Evolutionary conservation across 2,329 filamentous ascomycete genomes (phyloP).

Genomic region (Blastomyces emzantsi): DNA sequence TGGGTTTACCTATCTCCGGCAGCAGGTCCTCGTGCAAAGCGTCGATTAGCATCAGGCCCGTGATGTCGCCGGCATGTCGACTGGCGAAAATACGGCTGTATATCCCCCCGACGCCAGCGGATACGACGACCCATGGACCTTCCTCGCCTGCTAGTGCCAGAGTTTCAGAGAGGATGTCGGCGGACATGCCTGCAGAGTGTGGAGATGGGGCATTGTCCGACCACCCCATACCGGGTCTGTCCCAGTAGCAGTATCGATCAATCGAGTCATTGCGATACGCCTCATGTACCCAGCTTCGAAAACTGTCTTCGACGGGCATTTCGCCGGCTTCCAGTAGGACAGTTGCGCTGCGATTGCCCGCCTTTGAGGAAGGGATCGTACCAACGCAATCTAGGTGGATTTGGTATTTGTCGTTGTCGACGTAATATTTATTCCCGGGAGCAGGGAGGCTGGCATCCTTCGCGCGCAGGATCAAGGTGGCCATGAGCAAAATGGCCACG

Average conservation of each 20-base stretch:
- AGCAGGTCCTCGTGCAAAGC: constrained; percentile 83
- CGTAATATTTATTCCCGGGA: constrained; percentile 66
- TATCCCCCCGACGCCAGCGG: constrained; percentile 76
- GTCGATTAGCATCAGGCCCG: constrained; percentile 76
- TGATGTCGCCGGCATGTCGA: constrained; percentile 64
- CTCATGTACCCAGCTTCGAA: constrained; percentile 71
- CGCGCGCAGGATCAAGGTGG: constrained; percentile 68
- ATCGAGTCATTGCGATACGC: constrained; percentile 74
- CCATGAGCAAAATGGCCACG: constrained; percentile 65
- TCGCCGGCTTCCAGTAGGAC: constrained; percentile 81
- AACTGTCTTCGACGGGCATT: constrained; percentile 63
- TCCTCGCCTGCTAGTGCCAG: constrained; percentile 69
- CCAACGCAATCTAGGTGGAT: constrained; percentile 81
- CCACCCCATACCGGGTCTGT: constrained; percentile 83
- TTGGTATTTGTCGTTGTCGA: constrained; percentile 75
- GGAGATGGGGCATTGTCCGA: constrained; percentile 88
- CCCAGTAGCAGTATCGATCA: constrained; percentile 85
- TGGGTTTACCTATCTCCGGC: constrained; percentile 51
- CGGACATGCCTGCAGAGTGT: constrained; percentile 85
- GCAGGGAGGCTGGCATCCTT: constrained; percentile 65
- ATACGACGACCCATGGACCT: constrained; percentile 82
- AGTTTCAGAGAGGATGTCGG: constrained; percentile 79
- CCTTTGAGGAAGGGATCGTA: constrained; percentile 39
- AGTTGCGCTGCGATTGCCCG: constrained; percentile 49
- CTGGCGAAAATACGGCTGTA: constrained; percentile 88